Percentiles rank a stretch among this genome's conserved stretches.
phyloP scores from a whole-genome alignment of 2,329 filamentous ascomycete genomes.

The Cladosporium sp. region DNA sequence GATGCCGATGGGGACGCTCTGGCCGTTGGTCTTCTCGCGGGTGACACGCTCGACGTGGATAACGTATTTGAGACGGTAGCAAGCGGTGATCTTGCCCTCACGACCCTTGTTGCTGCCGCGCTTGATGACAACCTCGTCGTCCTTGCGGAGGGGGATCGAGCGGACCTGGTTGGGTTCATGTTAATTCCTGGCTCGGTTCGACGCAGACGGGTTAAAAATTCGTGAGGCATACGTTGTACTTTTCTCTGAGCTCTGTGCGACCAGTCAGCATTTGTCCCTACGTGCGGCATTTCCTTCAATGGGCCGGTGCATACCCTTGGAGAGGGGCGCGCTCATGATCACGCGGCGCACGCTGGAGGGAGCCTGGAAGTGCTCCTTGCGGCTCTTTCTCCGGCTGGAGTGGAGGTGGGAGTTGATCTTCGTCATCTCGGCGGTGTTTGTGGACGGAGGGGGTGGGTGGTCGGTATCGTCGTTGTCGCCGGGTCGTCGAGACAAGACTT shows the following conservation, averaged over 20 bases:
- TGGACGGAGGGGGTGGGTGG: constrained; percentile 14
- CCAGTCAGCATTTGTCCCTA: constrained; percentile 19
- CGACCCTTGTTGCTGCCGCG: constrained; percentile 94
- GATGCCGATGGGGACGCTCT: constrained; percentile 89
- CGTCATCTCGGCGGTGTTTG: constrained; percentile 54
- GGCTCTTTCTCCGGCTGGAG: constrained; percentile 95
- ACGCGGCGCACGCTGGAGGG: constrained; percentile 88
- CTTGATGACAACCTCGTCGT: constrained; percentile 73
- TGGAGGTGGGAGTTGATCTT: constrained; percentile 62
- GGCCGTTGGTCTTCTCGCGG: constrained; percentile 95
- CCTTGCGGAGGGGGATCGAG: constrained; percentile 94
- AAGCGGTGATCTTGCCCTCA: constrained; percentile 95
- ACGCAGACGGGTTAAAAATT: not conserved
- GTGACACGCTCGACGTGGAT: constrained; percentile 95
- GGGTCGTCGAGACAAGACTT: constrained; percentile 7
- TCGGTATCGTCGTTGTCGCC: constrained; percentile 18
- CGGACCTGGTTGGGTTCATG: constrained; percentile 58
- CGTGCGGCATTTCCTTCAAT: constrained; percentile 10
- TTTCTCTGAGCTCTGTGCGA: constrained; percentile 70
- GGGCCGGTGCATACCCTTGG: constrained; percentile 55
- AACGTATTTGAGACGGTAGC: constrained; percentile 97
- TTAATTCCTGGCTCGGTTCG: constrained; percentile 11
- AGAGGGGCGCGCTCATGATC: constrained; percentile 94
- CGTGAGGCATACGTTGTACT: constrained; percentile 73
- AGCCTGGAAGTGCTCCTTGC: constrained; percentile 96